phyloP scores from a whole-genome alignment of 352 stramenopile genomes.

The Phytopythium ostracodes region DNA sequence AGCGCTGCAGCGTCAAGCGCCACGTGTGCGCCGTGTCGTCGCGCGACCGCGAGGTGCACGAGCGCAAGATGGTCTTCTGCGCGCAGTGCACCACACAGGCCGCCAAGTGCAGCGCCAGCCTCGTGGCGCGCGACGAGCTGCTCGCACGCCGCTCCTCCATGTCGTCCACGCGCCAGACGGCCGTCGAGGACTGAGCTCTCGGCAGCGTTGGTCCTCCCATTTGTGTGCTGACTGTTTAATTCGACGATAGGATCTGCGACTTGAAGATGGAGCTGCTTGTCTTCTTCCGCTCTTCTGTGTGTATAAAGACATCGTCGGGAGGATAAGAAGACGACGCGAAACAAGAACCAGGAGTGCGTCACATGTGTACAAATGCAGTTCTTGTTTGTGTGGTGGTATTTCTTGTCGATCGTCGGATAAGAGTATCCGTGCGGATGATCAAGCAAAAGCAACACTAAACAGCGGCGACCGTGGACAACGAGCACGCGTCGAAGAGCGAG shows the following conservation, averaged over 20 bases:
- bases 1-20: conserved; percentile 36
- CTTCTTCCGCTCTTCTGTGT: not conserved
- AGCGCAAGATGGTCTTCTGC: conserved; percentile 36
- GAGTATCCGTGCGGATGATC: not conserved
- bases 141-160: conserved; percentile 23
- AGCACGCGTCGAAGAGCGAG: not conserved
- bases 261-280: no score
- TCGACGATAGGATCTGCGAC: no score
- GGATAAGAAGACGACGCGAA: not conserved
- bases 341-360: not conserved
- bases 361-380: not conserved
- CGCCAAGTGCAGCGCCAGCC: conserved; percentile 25
- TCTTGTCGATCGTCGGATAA: not conserved
- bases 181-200: conserved; percentile 6
- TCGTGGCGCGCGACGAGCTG: conserved; percentile 30
- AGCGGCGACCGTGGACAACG: conserved; percentile 4
- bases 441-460: not conserved
- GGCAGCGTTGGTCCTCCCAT: not conserved
- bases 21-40: conserved; percentile 33
- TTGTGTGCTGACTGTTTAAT: no score
- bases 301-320: not conserved
- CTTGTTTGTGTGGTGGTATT: not conserved
- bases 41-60: conserved; percentile 31
- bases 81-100: conserved; percentile 30
- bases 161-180: conserved; percentile 25